Evolutionary conservation across 1,284 basidiomycete genomes (phyloP).

Genomic region (Naganishia cerealis): DNA sequence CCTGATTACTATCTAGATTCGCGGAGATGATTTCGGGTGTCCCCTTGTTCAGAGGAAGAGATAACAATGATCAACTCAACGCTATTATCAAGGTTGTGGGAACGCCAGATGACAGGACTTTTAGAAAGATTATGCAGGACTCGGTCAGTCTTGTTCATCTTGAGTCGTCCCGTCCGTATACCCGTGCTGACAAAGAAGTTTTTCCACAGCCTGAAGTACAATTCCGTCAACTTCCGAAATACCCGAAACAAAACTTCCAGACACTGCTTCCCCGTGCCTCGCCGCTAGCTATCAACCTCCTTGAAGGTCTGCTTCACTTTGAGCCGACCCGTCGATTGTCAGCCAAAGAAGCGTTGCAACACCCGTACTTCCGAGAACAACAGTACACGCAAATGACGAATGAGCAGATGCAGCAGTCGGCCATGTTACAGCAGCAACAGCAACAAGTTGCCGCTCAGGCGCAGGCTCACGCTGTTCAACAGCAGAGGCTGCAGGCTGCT

Average conservation of each 20-base stretch:
- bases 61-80: slow-evolving; percentile 95
- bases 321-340: slow-evolving; percentile 90
- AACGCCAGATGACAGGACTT: slow-evolving; percentile 84
- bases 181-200: not conserved
- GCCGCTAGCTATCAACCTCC: slow-evolving; percentile 88
- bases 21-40: slow-evolving; percentile 81
- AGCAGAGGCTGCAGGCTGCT: slow-evolving; percentile 29
- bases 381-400: slow-evolving; percentile 21
- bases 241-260: slow-evolving; percentile 84
- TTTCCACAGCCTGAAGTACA: slow-evolving; percentile 77
- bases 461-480: slow-evolving; percentile 14
- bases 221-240: slow-evolving; percentile 82
- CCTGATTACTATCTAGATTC: slow-evolving; percentile 39
- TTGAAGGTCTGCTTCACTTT: slow-evolving; percentile 93
- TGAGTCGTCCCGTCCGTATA: not conserved
- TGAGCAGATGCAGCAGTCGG: slow-evolving; percentile 19
- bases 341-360: slow-evolving; percentile 85
- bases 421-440: slow-evolving; percentile 37
- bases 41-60: slow-evolving; percentile 92
- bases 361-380: slow-evolving; percentile 73
- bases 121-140: slow-evolving; percentile 86
- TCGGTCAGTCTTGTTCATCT: slow-evolving; percentile 63
- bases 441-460: slow-evolving; percentile 36
- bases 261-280: slow-evolving; percentile 90
- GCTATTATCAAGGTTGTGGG: slow-evolving; percentile 98